Evolutionary conservation across 805 yeast species (phyloP).

Genomic region (Pichia nanzhaoensis): DNA sequence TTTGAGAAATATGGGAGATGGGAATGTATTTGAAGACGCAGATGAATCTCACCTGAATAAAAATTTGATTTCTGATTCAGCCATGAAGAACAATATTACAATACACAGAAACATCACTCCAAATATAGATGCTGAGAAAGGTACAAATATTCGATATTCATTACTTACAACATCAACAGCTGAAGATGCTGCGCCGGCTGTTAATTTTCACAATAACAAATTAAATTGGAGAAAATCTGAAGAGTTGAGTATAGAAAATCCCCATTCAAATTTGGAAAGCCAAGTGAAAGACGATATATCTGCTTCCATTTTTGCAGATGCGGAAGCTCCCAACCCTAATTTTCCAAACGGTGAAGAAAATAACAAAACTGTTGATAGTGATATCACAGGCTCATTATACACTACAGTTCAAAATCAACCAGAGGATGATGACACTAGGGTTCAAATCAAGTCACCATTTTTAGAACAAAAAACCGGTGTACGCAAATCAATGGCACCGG

Average conservation of each 20-base stretch:
- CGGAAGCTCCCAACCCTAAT: conserved; percentile 15
- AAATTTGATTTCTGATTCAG: conserved; percentile 6
- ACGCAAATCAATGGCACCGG: conserved; percentile 1
- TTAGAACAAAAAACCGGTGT: neutral
- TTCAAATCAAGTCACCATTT: neutral
- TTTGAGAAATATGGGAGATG: conserved; percentile 11
- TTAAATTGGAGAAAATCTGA: neutral
- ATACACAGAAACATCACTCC: conserved; percentile 27
- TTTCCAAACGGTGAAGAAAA: conserved; percentile 9
- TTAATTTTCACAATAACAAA: conserved; percentile 10
- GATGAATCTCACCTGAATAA: conserved; percentile 14
- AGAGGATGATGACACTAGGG: neutral
- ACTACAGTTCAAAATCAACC: conserved; percentile 6
- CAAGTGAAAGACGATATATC: conserved; percentile 1
- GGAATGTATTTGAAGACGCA: conserved; percentile 28
- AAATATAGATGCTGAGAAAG: conserved; percentile 17
- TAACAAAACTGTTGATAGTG: conserved; percentile 7
- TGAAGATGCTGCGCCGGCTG: neutral
- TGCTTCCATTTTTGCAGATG: conserved; percentile 25
- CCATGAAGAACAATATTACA: conserved; percentile 12
- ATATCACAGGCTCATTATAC: conserved; percentile 8
- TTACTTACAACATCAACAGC: conserved; percentile 25
- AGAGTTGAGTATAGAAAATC: conserved; percentile 11
- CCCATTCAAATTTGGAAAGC: neutral
- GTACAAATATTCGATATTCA: conserved; percentile 23